phyloP scores from a whole-genome alignment of 495 filamentous ascomycete species.

The Pseudomonodictys pantanalensis region DNA sequence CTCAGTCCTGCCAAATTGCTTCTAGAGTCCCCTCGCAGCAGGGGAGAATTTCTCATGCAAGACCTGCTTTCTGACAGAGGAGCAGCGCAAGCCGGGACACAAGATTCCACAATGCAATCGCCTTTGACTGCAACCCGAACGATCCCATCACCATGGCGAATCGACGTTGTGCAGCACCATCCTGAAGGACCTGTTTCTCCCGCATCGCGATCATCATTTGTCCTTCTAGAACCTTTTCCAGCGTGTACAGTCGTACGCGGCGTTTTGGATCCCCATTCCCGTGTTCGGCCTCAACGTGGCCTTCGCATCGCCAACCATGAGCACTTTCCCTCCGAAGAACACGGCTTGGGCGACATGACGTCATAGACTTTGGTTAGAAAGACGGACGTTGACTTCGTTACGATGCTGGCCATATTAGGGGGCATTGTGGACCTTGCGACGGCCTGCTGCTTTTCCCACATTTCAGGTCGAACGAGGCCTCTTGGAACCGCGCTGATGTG shows the following conservation, averaged over 20 bases:
- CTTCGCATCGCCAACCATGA: slow-evolving; percentile 56
- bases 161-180: not conserved
- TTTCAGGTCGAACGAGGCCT: slow-evolving; percentile 42
- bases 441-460: slow-evolving; percentile 47
- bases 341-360: slow-evolving; percentile 44
- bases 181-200: slow-evolving; percentile 3
- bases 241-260: slow-evolving; percentile 47
- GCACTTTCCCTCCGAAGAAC: slow-evolving; percentile 50
- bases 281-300: slow-evolving; percentile 55
- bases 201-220: slow-evolving; percentile 8
- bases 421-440: slow-evolving; percentile 48
- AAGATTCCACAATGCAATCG: not conserved
- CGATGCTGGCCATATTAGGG: slow-evolving; percentile 51
- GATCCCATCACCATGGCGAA: not conserved
- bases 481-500: slow-evolving; percentile 50
- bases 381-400: slow-evolving; percentile 45
- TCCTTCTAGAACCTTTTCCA: slow-evolving; percentile 45
- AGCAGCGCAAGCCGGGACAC: not conserved
- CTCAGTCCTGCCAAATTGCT: no score
- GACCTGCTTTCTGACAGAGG: not conserved
- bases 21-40: no score
- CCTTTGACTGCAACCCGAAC: not conserved
- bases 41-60: not conserved
- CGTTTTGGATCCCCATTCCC: slow-evolving; percentile 50
- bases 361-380: slow-evolving; percentile 57